Conservation (phyloP, 2,329 filamentous ascomycete genomes). For the Colletotrichum plurivorum region DNA sequence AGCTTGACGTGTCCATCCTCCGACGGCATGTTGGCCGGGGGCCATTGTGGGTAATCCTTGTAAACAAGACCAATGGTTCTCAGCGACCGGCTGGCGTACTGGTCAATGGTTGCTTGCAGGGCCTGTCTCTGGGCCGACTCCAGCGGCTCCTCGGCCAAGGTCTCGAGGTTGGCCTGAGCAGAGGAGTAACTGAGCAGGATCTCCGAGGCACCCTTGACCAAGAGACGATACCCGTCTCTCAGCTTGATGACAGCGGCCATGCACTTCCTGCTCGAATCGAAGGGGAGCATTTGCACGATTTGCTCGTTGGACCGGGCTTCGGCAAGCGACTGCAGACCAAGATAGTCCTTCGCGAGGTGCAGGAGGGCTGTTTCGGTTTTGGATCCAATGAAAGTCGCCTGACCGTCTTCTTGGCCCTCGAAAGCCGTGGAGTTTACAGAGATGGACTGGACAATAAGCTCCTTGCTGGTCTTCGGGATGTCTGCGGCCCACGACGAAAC, state of each 20-base stretch:
- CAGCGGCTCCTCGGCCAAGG: constrained; percentile 18
- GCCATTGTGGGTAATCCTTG: constrained; percentile 45
- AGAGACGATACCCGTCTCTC: constrained; percentile 70
- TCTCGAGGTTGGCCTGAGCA: constrained; percentile 47
- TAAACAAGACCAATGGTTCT: constrained; percentile 57
- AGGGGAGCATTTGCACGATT: constrained; percentile 56
- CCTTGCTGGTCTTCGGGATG: constrained; percentile 44
- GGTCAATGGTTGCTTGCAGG: constrained; percentile 49
- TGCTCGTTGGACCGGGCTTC: constrained; percentile 75
- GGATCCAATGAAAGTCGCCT: constrained; percentile 76
- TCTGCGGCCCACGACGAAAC: neutral
- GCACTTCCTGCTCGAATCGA: constrained; percentile 68
- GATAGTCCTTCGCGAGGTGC: constrained; percentile 75
- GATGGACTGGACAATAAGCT: constrained; percentile 71
- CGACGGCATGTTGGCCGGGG: constrained; percentile 71
- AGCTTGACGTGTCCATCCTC: constrained; percentile 65
- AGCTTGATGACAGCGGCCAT: constrained; percentile 73
- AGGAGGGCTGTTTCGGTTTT: constrained; percentile 84
- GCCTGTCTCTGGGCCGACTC: constrained; percentile 6
- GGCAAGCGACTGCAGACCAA: constrained; percentile 74
- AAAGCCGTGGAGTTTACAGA: constrained; percentile 79
- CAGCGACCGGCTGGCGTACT: constrained; percentile 54
- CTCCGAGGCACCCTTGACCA: constrained; percentile 67
- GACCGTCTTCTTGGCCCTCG: constrained; percentile 73
- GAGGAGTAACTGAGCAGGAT: constrained; percentile 60